Conservation (phyloP, 768 basidiomycete genomes). For the Leccinum sublutescens region DNA sequence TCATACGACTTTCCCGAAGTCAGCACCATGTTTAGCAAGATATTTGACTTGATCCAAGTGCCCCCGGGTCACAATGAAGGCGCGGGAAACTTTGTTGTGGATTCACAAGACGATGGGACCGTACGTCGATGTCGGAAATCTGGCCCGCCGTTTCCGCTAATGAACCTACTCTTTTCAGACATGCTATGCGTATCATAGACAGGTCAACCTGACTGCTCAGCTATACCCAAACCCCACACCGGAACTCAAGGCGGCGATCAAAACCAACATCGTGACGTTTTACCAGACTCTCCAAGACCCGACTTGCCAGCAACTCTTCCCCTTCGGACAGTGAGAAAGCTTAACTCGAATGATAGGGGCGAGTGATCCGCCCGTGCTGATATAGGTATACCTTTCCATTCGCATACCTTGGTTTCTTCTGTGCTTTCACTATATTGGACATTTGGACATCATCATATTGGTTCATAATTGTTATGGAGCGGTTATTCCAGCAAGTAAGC, state of each 20-base stretch:
- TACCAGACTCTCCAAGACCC: conserved; percentile 11
- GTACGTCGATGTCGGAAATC: conserved; percentile 8
- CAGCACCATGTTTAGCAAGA: not conserved
- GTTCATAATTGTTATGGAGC: no score
- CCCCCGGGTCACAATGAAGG: conserved; percentile 20
- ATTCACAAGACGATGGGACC: conserved; percentile 7
- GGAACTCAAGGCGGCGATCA: conserved; percentile 22
- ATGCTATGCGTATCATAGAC: conserved; percentile 22
- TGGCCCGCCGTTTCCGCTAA: not conserved
- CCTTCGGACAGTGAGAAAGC: conserved; percentile 13
- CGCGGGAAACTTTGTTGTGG: conserved; percentile 13
- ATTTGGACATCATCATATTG: no score
- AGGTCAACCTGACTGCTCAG: conserved; percentile 17
- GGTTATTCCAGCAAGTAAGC: no score
- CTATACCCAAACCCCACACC: conserved; percentile 23
- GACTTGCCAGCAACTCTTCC: conserved; percentile 18
- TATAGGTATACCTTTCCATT: not conserved
- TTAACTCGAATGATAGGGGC: not conserved
- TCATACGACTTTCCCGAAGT: conserved; percentile 9
- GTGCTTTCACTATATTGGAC: no score
- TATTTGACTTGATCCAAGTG: conserved; percentile 5
- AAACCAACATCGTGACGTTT: conserved; percentile 18
- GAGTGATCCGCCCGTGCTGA: not conserved
- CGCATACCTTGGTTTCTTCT: no score
- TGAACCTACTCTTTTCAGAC: conserved; percentile 8